Base-by-base conservation (phyloP, 257 asterid species). In the Petunia axillaris region DNA sequence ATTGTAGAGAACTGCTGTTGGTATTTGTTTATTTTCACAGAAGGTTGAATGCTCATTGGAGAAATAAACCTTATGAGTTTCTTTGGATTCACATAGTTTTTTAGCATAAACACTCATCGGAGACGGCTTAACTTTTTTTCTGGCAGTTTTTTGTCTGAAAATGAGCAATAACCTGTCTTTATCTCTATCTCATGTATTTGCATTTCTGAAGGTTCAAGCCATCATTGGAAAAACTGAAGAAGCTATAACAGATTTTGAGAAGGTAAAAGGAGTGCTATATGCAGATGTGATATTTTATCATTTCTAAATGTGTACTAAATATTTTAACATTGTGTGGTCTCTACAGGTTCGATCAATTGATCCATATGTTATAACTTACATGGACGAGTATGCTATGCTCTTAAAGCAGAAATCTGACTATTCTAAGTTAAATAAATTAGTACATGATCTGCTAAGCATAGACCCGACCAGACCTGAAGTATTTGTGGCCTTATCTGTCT, bases 371-470 rank as follows among this genome's bases (percentile, higher is more conserved):
- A 74, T 92, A 76, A 92, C 99, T 38, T 91, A 94, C 67, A 96
- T 96, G 99, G 99, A 96, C 84, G 99, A 96, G 92, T 96, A 96
- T 86, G 97, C 99, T n/a, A 89, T 96, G 96, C 97, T 96, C 82
- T 93, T 96, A 80, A 96, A 96, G 93, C 86, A 88, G 81, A 92
- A 92, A 76, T 85, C 96, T 71, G 99, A 96, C 63, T 50, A 74
- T 82, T 86, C 93, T 80, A 96, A 91, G 91, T 86, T 96, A 77
- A 91, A 89, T 84, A 96, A 91, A 81, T 86, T 96, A 87, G 93
- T 94, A 70, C 97, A 92, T 83, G 99, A 96, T 85, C 86, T 96
- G 40, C 82, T 96, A 85, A 89, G 81, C 84, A 90, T 91, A 50
- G 97, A 96, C 89, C 95, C 98, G 63, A 81, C 97, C 65, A 87